Percentiles rank a stretch among this genome's conserved stretches.
These are phyloP conservation scores for Arthromyces matolae DNA, from an alignment of 768 basidiomycete species.

Conservation along the genomic window DNA sequence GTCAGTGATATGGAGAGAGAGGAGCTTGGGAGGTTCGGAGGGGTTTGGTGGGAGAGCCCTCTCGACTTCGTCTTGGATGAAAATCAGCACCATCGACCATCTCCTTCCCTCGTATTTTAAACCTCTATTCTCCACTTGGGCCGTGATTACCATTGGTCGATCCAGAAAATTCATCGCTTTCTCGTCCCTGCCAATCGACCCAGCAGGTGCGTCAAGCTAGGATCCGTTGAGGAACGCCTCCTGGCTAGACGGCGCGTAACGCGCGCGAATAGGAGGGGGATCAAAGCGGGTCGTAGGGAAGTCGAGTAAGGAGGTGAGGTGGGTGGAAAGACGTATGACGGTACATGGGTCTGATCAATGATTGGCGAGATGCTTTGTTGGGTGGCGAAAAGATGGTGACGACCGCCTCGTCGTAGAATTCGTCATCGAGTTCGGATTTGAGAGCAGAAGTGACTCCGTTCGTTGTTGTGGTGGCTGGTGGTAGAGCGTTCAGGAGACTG, in stretches of 20 bases:
- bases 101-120: too few relatives aligned
- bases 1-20: too few relatives aligned
- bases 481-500: conserved; percentile 49
- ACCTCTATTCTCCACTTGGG: too few relatives aligned
- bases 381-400: conserved; percentile 33
- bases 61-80: too few relatives aligned
- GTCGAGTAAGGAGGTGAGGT: conserved; percentile 42
- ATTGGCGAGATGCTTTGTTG: conserved; percentile 24
- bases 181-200: conserved; percentile 62
- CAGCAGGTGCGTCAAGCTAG: conserved; percentile 58
- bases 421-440: conserved; percentile 36
- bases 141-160: conserved; percentile 12
- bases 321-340: conserved; percentile 52
- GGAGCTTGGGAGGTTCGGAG: too few relatives aligned
- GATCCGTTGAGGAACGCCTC: conserved; percentile 46
- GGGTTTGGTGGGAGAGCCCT: too few relatives aligned
- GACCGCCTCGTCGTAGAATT: conserved; percentile 33
- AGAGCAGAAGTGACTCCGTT: too few relatives aligned
- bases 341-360: conserved; percentile 61
- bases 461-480: conserved; percentile 22
- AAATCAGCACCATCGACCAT: too few relatives aligned
- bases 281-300: conserved; percentile 42
- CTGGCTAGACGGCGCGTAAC: conserved; percentile 58
- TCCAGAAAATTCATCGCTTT: conserved; percentile 96
- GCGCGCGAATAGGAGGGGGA: conserved; percentile 56